Percentiles rank a stretch among this genome's conserved stretches.
phyloP scores from a whole-genome alignment of 352 stramenopile genomes.

The Globisporangium paroecandrum region DNA sequence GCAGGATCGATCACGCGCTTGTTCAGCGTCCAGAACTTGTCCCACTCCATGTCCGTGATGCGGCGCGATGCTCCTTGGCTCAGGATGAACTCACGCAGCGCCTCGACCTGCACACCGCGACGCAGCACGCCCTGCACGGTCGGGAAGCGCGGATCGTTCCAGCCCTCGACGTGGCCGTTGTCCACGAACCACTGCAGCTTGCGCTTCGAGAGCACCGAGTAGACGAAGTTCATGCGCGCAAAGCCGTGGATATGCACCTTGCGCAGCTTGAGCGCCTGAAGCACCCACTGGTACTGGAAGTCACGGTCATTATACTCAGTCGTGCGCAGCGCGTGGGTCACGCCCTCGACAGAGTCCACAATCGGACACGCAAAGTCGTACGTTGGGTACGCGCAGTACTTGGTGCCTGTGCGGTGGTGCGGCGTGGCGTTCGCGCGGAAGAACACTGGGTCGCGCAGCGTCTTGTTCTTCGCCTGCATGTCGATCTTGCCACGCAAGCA shows the following conservation, averaged over 20 bases:
- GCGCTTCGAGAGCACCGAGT: conserved; percentile 98
- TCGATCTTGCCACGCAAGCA: conserved; percentile 93
- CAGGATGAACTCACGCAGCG: conserved; percentile 97
- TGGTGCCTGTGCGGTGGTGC: conserved; percentile 92
- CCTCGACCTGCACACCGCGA: conserved; percentile 94
- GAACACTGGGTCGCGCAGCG: conserved; percentile 85
- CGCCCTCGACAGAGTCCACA: conserved; percentile 98
- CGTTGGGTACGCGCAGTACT: conserved; percentile 98
- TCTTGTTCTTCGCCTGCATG: conserved; percentile 91
- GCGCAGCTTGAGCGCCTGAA: conserved; percentile 81
- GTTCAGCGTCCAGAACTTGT: conserved; percentile 99
- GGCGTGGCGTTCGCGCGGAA: conserved; percentile 82
- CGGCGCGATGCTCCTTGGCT: conserved; percentile 94
- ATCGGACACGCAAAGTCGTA: conserved; percentile 99
- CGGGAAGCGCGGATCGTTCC: conserved; percentile 98
- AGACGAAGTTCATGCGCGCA: conserved; percentile 98
- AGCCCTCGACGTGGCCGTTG: conserved; percentile 94
- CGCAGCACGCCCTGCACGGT: conserved; percentile 97
- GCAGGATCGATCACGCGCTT: conserved; percentile 97
- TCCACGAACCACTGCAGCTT: conserved; percentile 99
- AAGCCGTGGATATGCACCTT: conserved; percentile 93
- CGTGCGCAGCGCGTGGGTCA: conserved; percentile 98
- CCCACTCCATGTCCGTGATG: conserved; percentile 99
- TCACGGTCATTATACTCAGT: conserved; percentile 99
- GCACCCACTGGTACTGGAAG: conserved; percentile 97